These are phyloP conservation scores for Metschnikowia lachancei DNA, from an alignment of 805 yeast species.

Conservation along the genomic window DNA sequence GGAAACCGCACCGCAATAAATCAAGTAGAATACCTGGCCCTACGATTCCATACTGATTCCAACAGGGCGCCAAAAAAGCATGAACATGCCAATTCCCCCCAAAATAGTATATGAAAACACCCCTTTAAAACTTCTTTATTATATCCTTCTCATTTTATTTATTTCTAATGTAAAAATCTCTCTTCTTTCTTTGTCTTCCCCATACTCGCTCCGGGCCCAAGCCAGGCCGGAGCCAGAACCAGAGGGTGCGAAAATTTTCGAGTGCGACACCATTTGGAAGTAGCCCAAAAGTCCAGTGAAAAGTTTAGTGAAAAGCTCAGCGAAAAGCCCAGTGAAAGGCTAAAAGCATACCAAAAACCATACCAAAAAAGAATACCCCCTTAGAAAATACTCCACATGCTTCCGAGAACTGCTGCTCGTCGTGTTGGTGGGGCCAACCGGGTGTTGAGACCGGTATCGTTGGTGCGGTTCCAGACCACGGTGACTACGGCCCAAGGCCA, in stretches of 20 bases:
- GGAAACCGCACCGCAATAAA: no score
- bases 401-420: constrained; percentile 15
- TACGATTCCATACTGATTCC: no score
- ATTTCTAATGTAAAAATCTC: no score
- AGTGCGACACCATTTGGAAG: constrained; percentile 2
- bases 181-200: no score
- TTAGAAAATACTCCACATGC: constrained; percentile 5
- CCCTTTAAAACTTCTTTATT: no score
- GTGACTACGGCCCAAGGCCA: neutral
- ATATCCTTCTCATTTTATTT: no score
- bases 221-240: neutral
- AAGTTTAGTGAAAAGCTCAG: neutral
- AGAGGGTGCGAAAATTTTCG: constrained; percentile 8
- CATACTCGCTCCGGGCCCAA: neutral
- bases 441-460: constrained; percentile 7
- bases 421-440: constrained; percentile 10
- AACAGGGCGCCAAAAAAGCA: no score
- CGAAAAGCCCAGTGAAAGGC: neutral
- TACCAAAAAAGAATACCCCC: no score
- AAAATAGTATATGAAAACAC: no score
- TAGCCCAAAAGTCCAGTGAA: no score
- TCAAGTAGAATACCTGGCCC: neutral
- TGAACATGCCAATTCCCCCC: no score
- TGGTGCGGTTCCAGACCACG: constrained; percentile 13
- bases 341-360: neutral